Conservation (phyloP, 1,284 basidiomycete genomes). For the Neolentinus lepideus region DNA sequence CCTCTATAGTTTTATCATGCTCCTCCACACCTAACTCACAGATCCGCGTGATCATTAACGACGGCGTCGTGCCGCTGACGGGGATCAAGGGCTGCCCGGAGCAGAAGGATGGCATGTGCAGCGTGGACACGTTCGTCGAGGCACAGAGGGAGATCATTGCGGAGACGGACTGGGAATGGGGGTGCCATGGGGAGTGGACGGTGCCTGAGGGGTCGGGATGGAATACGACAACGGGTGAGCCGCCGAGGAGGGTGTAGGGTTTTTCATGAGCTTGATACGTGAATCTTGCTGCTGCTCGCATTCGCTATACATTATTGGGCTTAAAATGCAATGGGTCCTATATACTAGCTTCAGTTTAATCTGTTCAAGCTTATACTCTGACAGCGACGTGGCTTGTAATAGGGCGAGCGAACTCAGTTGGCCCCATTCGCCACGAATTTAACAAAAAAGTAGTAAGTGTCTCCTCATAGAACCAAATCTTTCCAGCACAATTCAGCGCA, state of each 20-base stretch:
- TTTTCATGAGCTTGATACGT: no score
- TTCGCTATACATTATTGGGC: no score
- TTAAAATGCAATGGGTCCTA: no score
- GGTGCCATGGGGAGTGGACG: constrained; percentile 68
- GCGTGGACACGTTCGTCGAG: constrained; percentile 66
- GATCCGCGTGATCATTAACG: constrained; percentile 80
- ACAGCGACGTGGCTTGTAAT: no score
- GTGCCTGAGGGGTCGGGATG: constrained; percentile 44
- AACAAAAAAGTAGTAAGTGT: no score
- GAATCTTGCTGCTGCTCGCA: no score
- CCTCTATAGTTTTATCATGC: constrained; percentile 48
- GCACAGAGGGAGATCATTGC: constrained; percentile 62
- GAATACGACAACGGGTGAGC: constrained; percentile 49
- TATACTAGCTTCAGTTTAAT: no score
- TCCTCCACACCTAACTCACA: constrained; percentile 44
- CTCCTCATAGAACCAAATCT: no score
- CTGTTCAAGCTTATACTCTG: no score
- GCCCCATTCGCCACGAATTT: no score
- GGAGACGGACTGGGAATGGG: constrained; percentile 71
- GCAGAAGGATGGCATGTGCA: constrained; percentile 75
- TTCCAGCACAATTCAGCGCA: no score
- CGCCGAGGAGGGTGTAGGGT: constrained; percentile 19
- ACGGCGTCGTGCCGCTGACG: constrained; percentile 80
- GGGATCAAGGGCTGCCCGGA: constrained; percentile 68
- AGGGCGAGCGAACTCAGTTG: no score